Evolutionary conservation across 495 filamentous ascomycete genomes (phyloP), one percentile per base, ranked within the genome.

Genomic region (Penicillium paxilli): DNA sequence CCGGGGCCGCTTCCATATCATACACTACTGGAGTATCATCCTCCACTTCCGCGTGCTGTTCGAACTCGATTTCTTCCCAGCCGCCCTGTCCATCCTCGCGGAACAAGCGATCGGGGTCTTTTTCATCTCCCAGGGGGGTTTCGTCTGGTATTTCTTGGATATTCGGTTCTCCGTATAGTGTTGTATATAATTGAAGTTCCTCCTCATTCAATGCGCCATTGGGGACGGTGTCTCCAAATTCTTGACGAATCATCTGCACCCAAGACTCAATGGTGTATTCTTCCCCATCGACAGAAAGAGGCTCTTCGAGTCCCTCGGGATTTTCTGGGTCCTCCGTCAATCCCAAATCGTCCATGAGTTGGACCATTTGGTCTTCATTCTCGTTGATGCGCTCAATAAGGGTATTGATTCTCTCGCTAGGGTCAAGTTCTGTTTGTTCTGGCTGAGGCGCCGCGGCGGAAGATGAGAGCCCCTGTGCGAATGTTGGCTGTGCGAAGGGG

Each of bases 191-290:
- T 35, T 72, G 70, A 41, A 88, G 85, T 64, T 96, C 92, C 24
- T 85, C 78, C 4, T 78, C 75, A 14, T 81, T 80, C 40, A 98
- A 66, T 51, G 87, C 80, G 14, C 80, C 86, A n/a, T 85, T 79
- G 0, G 94, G 94, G 9, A 97, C 70, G 1, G 77, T 83, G 57
- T 94, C 83, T 37, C 92, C 89, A 67, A 90, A 96, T 10, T 80
- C 75, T 57, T 88, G 83, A 58, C 87, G 80, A 19, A 92, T 86
- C 42, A 81, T 69, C 21, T 85, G 83, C 45, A 90, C 90, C 45
- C 87, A 77, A 2, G 71, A 72, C 60, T 92, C 89, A 53, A 83
- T 50, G 67, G 42, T 80, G 72, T 69, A 59, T 47, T 60, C 58
- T 46, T 71, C 68, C 42, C 65, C 64, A 21, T 69, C 52, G 17